phyloP scores from a whole-genome alignment of 2,329 filamentous ascomycete genomes.

The Chaetomiaceae sp. region DNA sequence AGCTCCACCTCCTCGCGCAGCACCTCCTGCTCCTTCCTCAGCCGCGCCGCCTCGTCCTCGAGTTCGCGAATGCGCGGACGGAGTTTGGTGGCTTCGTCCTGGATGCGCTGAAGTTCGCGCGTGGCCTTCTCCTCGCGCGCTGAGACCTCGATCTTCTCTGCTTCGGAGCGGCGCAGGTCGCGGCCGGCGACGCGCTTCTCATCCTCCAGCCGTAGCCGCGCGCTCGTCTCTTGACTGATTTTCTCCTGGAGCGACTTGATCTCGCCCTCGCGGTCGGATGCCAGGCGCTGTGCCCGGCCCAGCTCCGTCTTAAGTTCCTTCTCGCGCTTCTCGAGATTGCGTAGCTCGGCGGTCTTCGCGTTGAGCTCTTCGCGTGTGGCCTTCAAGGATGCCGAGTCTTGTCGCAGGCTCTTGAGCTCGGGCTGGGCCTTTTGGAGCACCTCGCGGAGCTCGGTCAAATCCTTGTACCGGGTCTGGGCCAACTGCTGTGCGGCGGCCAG shows the following conservation, averaged over 20 bases:
- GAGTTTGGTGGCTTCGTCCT: slow-evolving; percentile 66
- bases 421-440: slow-evolving; percentile 79
- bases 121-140: slow-evolving; percentile 65
- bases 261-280: slow-evolving; percentile 69
- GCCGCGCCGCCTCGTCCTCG: slow-evolving; percentile 64
- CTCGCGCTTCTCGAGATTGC: slow-evolving; percentile 72
- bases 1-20: slow-evolving; percentile 76
- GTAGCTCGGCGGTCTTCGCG: slow-evolving; percentile 53
- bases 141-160: slow-evolving; percentile 70
- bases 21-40: slow-evolving; percentile 60
- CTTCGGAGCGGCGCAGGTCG: slow-evolving; percentile 71
- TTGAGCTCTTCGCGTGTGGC: slow-evolving; percentile 67
- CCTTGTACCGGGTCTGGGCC: slow-evolving; percentile 80
- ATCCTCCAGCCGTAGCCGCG: slow-evolving; percentile 70
- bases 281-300: slow-evolving; percentile 59
- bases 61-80: slow-evolving; percentile 57
- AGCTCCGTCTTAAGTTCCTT: slow-evolving; percentile 75
- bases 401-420: slow-evolving; percentile 71
- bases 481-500: slow-evolving; percentile 80
- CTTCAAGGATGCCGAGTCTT: slow-evolving; percentile 71
- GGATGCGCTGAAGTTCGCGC: slow-evolving; percentile 63
- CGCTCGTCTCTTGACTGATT: slow-evolving; percentile 65
- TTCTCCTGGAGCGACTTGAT: slow-evolving; percentile 73
- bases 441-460: slow-evolving; percentile 73
- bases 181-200: slow-evolving; percentile 66